Conservation (phyloP, 2,329 filamentous ascomycete species). For the Scedosporium dehoogii region DNA sequence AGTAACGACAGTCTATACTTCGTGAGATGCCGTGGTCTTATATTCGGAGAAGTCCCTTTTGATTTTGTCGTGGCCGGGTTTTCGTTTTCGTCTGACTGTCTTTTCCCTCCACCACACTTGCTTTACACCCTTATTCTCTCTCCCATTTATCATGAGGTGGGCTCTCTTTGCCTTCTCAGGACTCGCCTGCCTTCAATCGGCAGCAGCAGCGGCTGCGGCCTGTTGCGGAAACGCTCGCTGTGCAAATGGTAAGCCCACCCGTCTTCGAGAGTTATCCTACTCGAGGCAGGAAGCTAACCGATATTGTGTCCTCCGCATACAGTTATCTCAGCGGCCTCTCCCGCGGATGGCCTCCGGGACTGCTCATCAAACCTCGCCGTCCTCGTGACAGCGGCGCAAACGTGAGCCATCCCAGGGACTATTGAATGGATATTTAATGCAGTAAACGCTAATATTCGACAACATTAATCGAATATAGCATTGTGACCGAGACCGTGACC, state of each 20-base stretch:
- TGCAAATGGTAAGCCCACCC: not conserved
- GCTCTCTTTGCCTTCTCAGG: not conserved
- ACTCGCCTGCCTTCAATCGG: not conserved
- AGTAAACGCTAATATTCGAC: not conserved
- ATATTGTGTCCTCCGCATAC: not conserved
- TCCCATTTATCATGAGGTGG: not conserved
- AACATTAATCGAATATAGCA: not conserved
- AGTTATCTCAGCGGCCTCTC: not conserved
- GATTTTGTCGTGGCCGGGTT: too few species aligned
- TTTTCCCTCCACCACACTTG: not conserved
- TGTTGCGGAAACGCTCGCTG: not conserved
- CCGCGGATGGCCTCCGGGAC: not conserved
- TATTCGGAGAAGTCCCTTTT: too few species aligned
- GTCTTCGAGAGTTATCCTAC: not conserved
- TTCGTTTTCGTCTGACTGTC: too few species aligned
- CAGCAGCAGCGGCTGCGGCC: not conserved
- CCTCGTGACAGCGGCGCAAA: not conserved
- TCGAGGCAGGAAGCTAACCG: not conserved
- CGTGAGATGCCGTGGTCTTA: too few species aligned
- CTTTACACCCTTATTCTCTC: not conserved
- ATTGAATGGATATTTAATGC: too few species aligned
- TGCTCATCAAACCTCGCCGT: not conserved
- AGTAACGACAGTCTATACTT: too few species aligned
- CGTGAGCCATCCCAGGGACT: not conserved
- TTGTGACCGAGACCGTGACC: not conserved